These are phyloP conservation scores for Kluyveromyces nonfermentans DNA, from an alignment of 805 yeast genomes.

Conservation along the genomic window DNA sequence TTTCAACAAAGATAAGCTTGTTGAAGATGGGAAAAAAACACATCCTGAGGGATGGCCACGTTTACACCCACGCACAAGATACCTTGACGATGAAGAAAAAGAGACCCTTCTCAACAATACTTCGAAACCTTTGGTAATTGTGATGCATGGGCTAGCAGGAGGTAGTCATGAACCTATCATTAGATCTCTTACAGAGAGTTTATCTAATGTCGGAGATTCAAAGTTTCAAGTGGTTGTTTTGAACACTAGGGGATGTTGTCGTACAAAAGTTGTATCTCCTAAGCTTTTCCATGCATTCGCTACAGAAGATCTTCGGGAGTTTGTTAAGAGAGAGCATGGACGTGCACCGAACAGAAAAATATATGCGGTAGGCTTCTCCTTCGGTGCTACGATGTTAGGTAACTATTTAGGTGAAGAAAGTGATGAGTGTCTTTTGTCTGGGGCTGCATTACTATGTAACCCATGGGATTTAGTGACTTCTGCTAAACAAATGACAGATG, in stretches of 20 bases:
- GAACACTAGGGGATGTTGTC: constrained; percentile 69
- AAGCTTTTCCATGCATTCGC: constrained; percentile 57
- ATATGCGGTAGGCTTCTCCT: constrained; percentile 60
- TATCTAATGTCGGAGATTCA: constrained; percentile 32
- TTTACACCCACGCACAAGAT: constrained; percentile 62
- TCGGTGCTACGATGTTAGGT: constrained; percentile 59
- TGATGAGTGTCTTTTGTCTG: constrained; percentile 41
- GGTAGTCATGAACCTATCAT: constrained; percentile 73
- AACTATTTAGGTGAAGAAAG: constrained; percentile 66
- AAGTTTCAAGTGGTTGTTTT: constrained; percentile 52
- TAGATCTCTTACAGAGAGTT: constrained; percentile 40
- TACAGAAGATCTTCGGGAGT: constrained; percentile 59
- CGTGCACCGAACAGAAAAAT: constrained; percentile 54
- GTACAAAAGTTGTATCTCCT: constrained; percentile 63
- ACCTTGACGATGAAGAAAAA: constrained; percentile 39
- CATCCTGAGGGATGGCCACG: constrained; percentile 46
- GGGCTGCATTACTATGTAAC: constrained; percentile 51
- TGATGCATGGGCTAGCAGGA: constrained; percentile 68
- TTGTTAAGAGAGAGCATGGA: constrained; percentile 39
- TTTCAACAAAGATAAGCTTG: constrained; percentile 23
- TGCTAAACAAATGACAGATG: constrained; percentile 33
- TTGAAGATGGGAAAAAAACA: constrained; percentile 31
- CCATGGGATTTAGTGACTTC: constrained; percentile 69
- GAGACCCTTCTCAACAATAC: constrained; percentile 26
- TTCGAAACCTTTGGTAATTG: constrained; percentile 47